Base-by-base conservation (phyloP, 169 alveolate species). In the Plasmodium gonderi region DNA sequence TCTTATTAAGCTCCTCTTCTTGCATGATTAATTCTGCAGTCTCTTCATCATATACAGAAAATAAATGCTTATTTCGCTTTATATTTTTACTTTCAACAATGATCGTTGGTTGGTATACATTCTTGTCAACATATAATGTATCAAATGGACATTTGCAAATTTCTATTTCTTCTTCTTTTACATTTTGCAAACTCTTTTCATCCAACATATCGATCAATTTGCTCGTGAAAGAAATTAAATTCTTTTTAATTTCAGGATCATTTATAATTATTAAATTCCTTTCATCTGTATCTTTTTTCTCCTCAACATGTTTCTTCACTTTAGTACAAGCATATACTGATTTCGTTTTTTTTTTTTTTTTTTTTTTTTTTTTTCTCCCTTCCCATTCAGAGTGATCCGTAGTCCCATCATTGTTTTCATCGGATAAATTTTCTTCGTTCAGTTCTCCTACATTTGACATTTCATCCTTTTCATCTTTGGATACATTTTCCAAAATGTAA, bases 51-150 rank as follows among this genome's bases (percentile, higher is more conserved):
- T 90, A 90, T 36, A 67, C 51, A 1, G 90, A 78, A 40, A 78
- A 64, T 29, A 90, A 51, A 78, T 78, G 81, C 40, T 45, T 90
- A 45, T 90, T 79, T 65, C 94, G 67, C 74, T 90, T 90, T 72
- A 90, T 26, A 67, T 90, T 90, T 64, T 90, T 90, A 40, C 81
- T 90, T 45, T 78, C 90, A 31, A 78, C 82, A n/a, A 67, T 68
- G 23, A 77, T n/a, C 4, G 94, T 90, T 31, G 94, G 83, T 47
- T 90, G 94, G 40, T 90, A 90, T n/a, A 90, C 80, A 90, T 78
- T 78, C 36, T 67, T 44, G 42, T 90, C 94, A 4, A 79, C 90
- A 67, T 90, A 90, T 47, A 76, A 72, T 9, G 54, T 17, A 29
- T 78, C 75, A 38, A 42, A 90, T n/a, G 90, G 94, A 40, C 90